These are phyloP conservation scores for Xylariomycetidae sp. DNA, from an alignment of 2,329 filamentous ascomycete genomes.

Conservation along the genomic window DNA sequence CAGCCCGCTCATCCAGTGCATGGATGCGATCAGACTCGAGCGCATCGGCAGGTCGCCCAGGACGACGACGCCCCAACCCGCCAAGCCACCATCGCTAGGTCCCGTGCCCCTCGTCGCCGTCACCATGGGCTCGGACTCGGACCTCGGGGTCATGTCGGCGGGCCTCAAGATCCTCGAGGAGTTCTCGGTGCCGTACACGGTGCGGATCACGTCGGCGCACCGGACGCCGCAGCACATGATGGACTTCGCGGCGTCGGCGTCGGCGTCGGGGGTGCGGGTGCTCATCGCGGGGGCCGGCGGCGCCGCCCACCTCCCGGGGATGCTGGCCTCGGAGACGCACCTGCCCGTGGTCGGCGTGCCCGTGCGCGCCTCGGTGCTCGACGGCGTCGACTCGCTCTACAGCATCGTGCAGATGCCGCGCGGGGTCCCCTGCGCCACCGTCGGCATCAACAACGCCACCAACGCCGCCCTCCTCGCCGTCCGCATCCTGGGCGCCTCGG, in stretches of 20 bases:
- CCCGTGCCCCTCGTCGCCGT: conserved; percentile 62
- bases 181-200: conserved; percentile 69
- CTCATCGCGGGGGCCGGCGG: conserved; percentile 74
- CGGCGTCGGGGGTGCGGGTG: conserved; percentile 62
- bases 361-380: conserved; percentile 67
- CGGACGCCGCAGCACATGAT: conserved; percentile 69
- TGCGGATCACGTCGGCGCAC: conserved; percentile 76
- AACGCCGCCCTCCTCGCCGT: conserved; percentile 72
- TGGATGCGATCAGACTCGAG: conserved; percentile 55
- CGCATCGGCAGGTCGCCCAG: conserved; percentile 35
- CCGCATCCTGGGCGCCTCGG: conserved; percentile 56
- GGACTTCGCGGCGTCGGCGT: conserved; percentile 59
- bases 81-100: conserved; percentile 20
- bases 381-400: conserved; percentile 66
- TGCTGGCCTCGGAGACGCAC: conserved; percentile 47
- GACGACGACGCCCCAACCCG: conserved; percentile 30
- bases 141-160: conserved; percentile 62
- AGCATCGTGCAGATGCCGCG: conserved; percentile 76
- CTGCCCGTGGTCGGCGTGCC: conserved; percentile 75
- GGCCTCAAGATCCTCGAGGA: conserved; percentile 62
- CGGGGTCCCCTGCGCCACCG: conserved; percentile 69
- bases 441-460: conserved; percentile 75
- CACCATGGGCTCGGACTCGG: conserved; percentile 81
- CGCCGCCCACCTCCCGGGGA: conserved; percentile 70
- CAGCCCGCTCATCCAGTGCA: conserved; percentile 63